Base-by-base conservation (phyloP, 352 stramenopile species). In the Pythium brachiatum region DNA sequence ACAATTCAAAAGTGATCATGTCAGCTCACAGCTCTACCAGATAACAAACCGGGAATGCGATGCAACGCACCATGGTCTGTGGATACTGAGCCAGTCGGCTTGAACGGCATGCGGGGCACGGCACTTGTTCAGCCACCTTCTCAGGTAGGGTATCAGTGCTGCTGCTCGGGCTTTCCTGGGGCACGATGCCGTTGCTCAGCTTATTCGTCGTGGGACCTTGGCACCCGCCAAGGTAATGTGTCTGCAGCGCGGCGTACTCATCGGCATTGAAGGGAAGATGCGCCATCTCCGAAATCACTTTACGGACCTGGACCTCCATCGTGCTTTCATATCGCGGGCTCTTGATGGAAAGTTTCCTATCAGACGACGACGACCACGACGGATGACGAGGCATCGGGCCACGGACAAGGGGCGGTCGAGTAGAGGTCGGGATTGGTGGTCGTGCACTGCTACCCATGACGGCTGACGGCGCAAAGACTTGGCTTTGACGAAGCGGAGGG, bases 301-400 rank as follows among this genome's bases (percentile, higher is more conserved):
- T 86, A 53, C 77, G 76, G 29, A 87, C 79, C 25, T 90, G 78
- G 27, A 84, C 69, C 61, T 89, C 78, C 79, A 91, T 89, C 7
- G 78, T 88, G 47, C 64, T 86, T 51, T 91, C 79, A 60, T 83
- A 91, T 9, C 79, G 78, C 51, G 81, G 81, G 47, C 79, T 88
- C 62, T 89, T 89, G 41, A 89, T 66, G 27, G 81, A 73, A 52
- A 90, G 56, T 11, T 75, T 63, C n/a, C 78, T 81, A 47, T 88
- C 75, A 2, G 64, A 65, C 9, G 73, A 48, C n/a, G 68, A 46
- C 6, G 38, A 46, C 34, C 63, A 69, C 23, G 62, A 69, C 25
- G 62, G 62, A 43, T 57, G 56, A 18, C 55, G 62, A 21, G 55
- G 48, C n/a, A 60, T 41, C n/a, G 47, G 50, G 18, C 54, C 38